Evolutionary conservation across 2,329 filamentous ascomycete species (phyloP), one percentile per base, ranked within the genome.

Genomic region (Pestalotiopsis sp.): DNA sequence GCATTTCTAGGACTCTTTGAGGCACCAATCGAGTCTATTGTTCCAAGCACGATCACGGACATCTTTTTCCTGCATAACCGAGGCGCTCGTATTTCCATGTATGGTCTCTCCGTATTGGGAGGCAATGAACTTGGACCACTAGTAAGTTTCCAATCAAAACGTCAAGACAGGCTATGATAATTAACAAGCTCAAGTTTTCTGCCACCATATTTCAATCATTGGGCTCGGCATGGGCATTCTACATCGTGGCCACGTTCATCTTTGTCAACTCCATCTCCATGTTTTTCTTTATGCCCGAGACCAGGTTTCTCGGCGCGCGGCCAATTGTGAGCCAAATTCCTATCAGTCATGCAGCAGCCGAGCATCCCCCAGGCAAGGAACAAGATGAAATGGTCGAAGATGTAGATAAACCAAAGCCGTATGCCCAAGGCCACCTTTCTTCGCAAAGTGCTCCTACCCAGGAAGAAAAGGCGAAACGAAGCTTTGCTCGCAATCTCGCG

Each of bases 61-160:
- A 59, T 79, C 9, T 79, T 74, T 65, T 79, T 79, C 55, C 68
- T 78, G n/a, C 77, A 79, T 63, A 76, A 79, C 68, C 73, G 77
- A 12, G 77, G 77, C 13, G 71, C 74, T 57, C 74, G 73, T 68
- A 78, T 78, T 74, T 76, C 76, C 36, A 23, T 77, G 38, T 79
- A 79, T 68, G 77, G 76, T 72, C 76, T 74, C 67, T 74, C 74
- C 67, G 76, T 79, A 52, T 62, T 72, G 0, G 77, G 76, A 2
- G 77, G 77, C 13, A 78, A 78, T 70, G 75, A 73, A 2, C 63
- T 78, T 57, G 77, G 76, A 3, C 75, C 77, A 9, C 69, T 79
- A 31, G 60, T 63, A 41, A 63, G 60, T 13, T 14, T 38, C 7
- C 31, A 14, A 7, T 20, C 20, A 23, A 14, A 31, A 31, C 9